phyloP scores from a whole-genome alignment of 108 stramenopile species.

The Phaeodactylum tricornutum region DNA sequence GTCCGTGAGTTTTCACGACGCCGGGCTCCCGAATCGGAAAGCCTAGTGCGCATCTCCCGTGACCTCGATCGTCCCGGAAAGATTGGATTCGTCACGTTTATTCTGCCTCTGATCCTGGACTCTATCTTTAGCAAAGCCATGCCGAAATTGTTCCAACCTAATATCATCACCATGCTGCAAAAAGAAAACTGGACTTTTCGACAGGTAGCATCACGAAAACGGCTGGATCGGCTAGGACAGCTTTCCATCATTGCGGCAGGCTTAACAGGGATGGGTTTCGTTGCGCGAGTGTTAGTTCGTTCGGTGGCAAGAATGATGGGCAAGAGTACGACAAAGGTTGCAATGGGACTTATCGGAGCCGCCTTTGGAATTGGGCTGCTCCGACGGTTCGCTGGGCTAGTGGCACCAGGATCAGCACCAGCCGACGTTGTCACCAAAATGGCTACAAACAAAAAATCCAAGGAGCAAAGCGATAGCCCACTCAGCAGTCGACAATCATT shows the following conservation, averaged over 20 bases:
- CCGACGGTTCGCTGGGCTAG: too few relatives aligned
- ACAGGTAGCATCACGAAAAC: conserved; percentile 34
- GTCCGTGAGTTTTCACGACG: conserved; percentile 48
- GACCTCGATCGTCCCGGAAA: conserved; percentile 71
- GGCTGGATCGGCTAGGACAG: conserved; percentile 48
- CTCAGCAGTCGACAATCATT: conserved; percentile 5
- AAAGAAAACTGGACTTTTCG: conserved; percentile 43
- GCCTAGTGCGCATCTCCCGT: conserved; percentile 69
- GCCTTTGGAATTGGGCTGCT: too few relatives aligned
- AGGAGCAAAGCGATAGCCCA: background rate
- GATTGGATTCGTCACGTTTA: conserved; percentile 73
- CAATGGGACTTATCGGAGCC: too few relatives aligned
- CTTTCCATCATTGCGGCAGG: conserved; percentile 16
- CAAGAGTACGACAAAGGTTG: background rate
- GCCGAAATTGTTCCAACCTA: conserved; percentile 72
- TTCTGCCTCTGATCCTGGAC: conserved; percentile 83
- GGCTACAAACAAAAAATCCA: background rate
- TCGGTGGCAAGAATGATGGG: background rate
- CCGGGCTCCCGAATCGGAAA: conserved; percentile 62
- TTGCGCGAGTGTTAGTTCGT: background rate
- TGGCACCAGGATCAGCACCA: too few relatives aligned
- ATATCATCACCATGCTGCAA: conserved; percentile 84
- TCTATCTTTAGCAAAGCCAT: conserved; percentile 56
- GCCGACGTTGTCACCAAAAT: background rate
- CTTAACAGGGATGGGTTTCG: background rate